phyloP scores from a whole-genome alignment of 2,329 filamentous ascomycete genomes.

The Aspergillus transmontanensis region DNA sequence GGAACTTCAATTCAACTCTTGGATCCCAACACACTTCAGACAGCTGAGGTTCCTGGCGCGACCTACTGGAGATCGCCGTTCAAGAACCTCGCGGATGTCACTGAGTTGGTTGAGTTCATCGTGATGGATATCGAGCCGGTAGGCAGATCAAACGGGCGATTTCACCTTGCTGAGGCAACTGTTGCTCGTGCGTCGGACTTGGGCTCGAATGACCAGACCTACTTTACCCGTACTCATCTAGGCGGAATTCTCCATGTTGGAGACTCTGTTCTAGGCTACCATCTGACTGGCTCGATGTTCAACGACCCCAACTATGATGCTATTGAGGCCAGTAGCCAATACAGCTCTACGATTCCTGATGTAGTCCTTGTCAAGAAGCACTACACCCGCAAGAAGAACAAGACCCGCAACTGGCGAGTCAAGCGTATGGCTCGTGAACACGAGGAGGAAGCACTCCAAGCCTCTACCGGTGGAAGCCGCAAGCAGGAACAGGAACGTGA shows the following conservation, averaged over 20 bases:
- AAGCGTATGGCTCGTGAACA: slow-evolving; percentile 92
- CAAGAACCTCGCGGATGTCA: slow-evolving; percentile 76
- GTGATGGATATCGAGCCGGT: slow-evolving; percentile 90
- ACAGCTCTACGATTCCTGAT: slow-evolving; percentile 80
- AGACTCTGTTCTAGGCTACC: slow-evolving; percentile 93
- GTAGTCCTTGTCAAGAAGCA: slow-evolving; percentile 96
- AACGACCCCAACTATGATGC: slow-evolving; percentile 86
- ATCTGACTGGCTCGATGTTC: slow-evolving; percentile 85
- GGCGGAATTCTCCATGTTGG: slow-evolving; percentile 83
- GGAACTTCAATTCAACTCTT: slow-evolving; percentile 88
- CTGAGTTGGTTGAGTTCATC: slow-evolving; percentile 87
- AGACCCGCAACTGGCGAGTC: slow-evolving; percentile 86
- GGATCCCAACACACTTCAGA: slow-evolving; percentile 89
- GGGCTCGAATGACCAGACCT: slow-evolving; percentile 81
- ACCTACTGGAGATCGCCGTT: slow-evolving; percentile 94
- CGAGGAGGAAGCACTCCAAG: slow-evolving; percentile 59
- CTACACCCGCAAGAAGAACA: slow-evolving; percentile 83
- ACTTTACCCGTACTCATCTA: slow-evolving; percentile 87
- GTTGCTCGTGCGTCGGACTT: slow-evolving; percentile 86
- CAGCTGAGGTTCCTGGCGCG: slow-evolving; percentile 76
- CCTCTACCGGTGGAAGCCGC: slow-evolving; percentile 47
- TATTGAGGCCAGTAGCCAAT: slow-evolving; percentile 75
- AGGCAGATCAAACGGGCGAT: slow-evolving; percentile 75
- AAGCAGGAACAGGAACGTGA: slow-evolving; percentile 73
- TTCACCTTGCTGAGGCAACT: slow-evolving; percentile 81